Conservation (phyloP, 257 asterid genomes). For the Solanum stenotomum region DNA sequence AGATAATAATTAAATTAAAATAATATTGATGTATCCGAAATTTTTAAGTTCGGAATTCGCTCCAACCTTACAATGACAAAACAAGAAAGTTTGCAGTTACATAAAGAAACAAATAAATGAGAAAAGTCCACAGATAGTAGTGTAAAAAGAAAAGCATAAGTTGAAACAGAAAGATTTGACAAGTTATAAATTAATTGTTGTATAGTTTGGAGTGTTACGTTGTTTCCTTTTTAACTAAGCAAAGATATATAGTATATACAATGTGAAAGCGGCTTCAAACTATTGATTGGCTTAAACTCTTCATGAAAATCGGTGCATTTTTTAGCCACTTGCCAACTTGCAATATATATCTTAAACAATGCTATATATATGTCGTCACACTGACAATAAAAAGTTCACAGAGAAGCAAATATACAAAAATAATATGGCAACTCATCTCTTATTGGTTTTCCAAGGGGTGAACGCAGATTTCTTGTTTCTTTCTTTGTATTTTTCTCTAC, state of each 20-base stretch:
- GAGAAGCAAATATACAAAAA: background rate
- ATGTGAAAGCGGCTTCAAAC: background rate
- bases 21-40: too few relatives aligned
- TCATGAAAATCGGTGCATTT: background rate
- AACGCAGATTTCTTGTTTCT: background rate
- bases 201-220: background rate
- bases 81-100: background rate
- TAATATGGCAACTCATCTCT: background rate
- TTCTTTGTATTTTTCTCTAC: background rate
- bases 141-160: background rate
- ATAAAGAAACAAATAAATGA: background rate
- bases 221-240: background rate
- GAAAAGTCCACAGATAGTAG: background rate
- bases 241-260: background rate
- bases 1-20: too few relatives aligned
- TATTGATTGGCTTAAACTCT: background rate
- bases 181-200: background rate
- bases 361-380: background rate
- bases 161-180: background rate
- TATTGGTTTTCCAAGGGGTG: background rate
- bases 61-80: background rate
- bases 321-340: slow-evolving; percentile 1
- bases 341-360: background rate
- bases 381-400: background rate
- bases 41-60: too few relatives aligned